Conservation (phyloP, 768 basidiomycete genomes). For the Saitozyma podzolica region DNA sequence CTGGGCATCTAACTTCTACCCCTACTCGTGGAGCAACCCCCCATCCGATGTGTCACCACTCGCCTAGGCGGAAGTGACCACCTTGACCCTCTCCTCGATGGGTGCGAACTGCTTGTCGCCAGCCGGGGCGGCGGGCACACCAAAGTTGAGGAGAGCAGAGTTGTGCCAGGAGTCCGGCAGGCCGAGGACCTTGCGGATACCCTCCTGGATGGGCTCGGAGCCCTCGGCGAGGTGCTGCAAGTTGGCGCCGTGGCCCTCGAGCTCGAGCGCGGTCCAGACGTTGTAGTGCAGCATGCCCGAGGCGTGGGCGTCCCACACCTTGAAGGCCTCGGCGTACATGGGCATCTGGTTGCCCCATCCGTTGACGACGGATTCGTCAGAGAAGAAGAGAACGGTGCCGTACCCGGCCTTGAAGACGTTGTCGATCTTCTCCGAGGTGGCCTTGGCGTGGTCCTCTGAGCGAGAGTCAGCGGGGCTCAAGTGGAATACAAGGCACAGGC, state of each 20-base stretch:
- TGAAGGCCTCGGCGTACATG: constrained; percentile 33
- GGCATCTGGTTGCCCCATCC: constrained; percentile 42
- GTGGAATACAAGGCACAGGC: too few species aligned
- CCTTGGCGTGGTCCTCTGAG: constrained; percentile 9
- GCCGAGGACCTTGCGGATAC: constrained; percentile 2
- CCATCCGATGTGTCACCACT: constrained; percentile 2
- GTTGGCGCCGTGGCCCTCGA: constrained; percentile 51
- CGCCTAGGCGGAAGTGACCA: constrained; percentile 18
- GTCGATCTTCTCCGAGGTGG: constrained; percentile 11
- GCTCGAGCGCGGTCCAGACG: constrained; percentile 51
- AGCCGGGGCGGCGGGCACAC: constrained; percentile 35
- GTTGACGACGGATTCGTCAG: constrained; percentile 50
- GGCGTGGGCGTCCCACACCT: constrained; percentile 43
- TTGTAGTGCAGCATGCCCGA: constrained; percentile 50
- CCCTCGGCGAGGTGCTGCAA: constrained; percentile 27
- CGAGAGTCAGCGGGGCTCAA: neutral
- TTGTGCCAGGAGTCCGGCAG: constrained; percentile 6
- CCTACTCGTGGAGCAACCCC: neutral
- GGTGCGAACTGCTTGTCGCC: constrained; percentile 46
- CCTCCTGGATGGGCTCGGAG: neutral
- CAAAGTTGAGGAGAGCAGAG: constrained; percentile 49
- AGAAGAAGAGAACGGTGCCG: constrained; percentile 54
- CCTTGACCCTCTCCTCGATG: constrained; percentile 49
- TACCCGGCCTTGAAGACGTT: constrained; percentile 36
- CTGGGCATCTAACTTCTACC: neutral